Conservation (phyloP, 257 asterid species). For the Rehmannia glutinosa region DNA sequence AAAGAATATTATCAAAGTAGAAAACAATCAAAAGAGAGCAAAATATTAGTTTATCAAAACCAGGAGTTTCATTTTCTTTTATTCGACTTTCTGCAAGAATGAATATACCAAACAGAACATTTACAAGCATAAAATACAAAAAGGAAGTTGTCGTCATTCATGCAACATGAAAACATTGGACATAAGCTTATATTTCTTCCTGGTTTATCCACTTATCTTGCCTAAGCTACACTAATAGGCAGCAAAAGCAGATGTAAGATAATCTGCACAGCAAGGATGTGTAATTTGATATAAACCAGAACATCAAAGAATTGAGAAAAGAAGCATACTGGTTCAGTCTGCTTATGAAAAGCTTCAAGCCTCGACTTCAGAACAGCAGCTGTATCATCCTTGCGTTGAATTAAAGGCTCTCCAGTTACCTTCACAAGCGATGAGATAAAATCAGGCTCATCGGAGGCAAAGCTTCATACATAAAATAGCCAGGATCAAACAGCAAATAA, state of each 20-base stretch:
- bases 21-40: not conserved
- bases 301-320: not conserved
- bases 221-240: not conserved
- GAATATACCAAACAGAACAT: too few species aligned
- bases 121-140: not conserved
- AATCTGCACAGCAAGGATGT: not conserved
- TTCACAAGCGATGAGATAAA: constrained; percentile 21
- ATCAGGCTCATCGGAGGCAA: too few species aligned
- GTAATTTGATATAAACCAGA: not conserved
- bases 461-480: too few species aligned
- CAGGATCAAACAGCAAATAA: not conserved
- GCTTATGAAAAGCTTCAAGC: constrained; percentile 88
- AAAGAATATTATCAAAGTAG: not conserved
- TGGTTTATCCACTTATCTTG: not conserved
- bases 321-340: constrained; percentile 75
- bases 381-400: constrained; percentile 94
- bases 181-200: too few species aligned
- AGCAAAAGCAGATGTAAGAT: not conserved
- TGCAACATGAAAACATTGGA: not conserved
- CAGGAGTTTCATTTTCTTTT: too few species aligned
- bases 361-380: constrained; percentile 90
- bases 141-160: not conserved
- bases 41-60: not conserved
- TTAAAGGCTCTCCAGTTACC: constrained; percentile 85
- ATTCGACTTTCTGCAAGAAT: too few species aligned